phyloP scores from a whole-genome alignment of 169 alveolate species.

The Plasmodium ovale region DNA sequence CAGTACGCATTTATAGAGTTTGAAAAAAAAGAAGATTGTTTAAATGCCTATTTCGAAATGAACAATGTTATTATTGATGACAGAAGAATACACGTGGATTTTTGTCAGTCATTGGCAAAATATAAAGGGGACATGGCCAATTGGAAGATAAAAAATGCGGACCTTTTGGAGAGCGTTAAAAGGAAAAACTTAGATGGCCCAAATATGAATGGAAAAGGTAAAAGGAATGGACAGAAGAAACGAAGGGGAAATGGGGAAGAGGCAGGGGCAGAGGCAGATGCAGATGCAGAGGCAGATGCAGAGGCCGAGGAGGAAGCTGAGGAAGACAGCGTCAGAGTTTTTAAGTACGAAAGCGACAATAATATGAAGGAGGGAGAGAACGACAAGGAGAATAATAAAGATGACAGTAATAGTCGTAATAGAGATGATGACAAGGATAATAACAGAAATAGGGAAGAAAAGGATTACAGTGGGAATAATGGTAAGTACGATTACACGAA shows the following conservation, averaged over 20 bases:
- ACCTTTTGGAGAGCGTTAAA: slow-evolving; percentile 13
- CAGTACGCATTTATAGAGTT: slow-evolving; percentile 99
- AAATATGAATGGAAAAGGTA: background rate
- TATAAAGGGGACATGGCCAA: slow-evolving; percentile 27
- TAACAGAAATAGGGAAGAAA: slow-evolving; percentile 1
- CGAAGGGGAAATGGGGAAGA: no score
- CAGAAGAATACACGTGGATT: slow-evolving; percentile 93
- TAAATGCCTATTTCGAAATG: slow-evolving; percentile 97
- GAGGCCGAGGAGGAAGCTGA: slow-evolving; percentile 1
- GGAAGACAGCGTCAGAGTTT: slow-evolving; percentile 46
- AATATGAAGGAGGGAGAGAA: slow-evolving; percentile 6
- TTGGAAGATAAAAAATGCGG: slow-evolving; percentile 33
- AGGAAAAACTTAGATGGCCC: background rate
- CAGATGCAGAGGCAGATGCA: background rate
- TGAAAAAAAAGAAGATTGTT: slow-evolving; percentile 95
- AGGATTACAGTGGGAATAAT: no score
- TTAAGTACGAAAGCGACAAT: slow-evolving; percentile 66
- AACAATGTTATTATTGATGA: slow-evolving; percentile 97
- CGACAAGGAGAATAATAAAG: slow-evolving; percentile 2
- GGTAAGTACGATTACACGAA: slow-evolving; percentile 13
- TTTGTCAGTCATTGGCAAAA: slow-evolving; percentile 90
- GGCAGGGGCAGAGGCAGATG: background rate
- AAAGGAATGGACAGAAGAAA: background rate
- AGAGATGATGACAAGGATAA: slow-evolving; percentile 9
- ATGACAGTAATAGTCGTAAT: background rate